These are phyloP conservation scores for Aegilops tauschii DNA, from an alignment of 176 grass and related monocot genomes.

Conservation along the genomic window DNA sequence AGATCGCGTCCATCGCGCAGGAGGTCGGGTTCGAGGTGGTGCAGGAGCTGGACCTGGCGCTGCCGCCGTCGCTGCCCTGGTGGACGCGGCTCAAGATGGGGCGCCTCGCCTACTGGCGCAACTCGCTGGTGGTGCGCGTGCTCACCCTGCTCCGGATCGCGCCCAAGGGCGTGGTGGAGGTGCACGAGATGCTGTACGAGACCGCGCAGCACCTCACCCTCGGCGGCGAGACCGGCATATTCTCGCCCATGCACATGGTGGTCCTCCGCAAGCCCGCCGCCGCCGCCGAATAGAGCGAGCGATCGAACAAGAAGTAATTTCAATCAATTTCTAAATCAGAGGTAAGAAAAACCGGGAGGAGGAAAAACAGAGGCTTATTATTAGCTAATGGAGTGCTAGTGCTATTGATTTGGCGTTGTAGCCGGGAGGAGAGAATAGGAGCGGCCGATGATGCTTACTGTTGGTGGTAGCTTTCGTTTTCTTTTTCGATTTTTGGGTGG, in stretches of 20 bases:
- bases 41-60: conserved; percentile 82
- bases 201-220: conserved; percentile 80
- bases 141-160: conserved; percentile 87
- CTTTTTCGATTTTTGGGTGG: too few species aligned
- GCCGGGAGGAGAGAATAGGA: too few species aligned
- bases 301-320: too few species aligned
- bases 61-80: conserved; percentile 72
- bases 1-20: conserved; percentile 60
- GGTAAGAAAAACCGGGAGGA: too few species aligned
- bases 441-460: too few species aligned
- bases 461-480: too few species aligned
- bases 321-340: too few species aligned
- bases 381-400: too few species aligned
- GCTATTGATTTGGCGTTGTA: too few species aligned
- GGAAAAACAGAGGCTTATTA: too few species aligned
- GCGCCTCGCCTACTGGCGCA: conserved; percentile 91
- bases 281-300: conserved; percentile 28
- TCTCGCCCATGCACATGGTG: conserved; percentile 99
- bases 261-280: conserved; percentile 80
- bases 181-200: conserved; percentile 98
- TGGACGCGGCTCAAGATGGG: conserved; percentile 99
- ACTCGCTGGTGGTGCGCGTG: conserved; percentile 82
- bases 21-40: conserved; percentile 77
- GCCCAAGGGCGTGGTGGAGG: conserved; percentile 86
- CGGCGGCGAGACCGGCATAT: conserved; percentile 90